A percentile compares a stretch with the other conserved stretches of the same genome.
Evolutionary conservation across 23 red algal genomes (phyloP).

Genomic region (Gracilaria gracilis): DNA sequence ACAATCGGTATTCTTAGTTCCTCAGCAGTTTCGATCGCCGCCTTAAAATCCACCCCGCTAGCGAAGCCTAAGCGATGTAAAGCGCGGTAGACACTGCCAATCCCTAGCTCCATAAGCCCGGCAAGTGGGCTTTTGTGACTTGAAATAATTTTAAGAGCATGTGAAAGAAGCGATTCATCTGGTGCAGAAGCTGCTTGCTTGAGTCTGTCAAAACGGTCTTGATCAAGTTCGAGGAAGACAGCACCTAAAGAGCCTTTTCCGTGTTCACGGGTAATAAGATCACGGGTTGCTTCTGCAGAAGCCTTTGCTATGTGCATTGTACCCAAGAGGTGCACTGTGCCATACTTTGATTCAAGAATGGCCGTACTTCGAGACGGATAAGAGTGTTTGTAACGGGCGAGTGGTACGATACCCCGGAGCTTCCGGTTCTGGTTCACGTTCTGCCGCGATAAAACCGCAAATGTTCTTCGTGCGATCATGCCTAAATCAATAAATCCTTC

Average conservation of each 20-base stretch:
- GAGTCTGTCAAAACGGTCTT: conserved; percentile 21
- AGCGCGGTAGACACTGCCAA: conserved; percentile 36
- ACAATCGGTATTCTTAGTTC: conserved; percentile 34
- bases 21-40: conserved; percentile 49
- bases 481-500: not conserved
- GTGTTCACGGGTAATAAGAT: conserved; percentile 47
- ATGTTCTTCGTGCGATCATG: not conserved
- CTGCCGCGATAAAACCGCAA: not conserved
- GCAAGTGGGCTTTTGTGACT: conserved; percentile 28
- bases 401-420: not conserved
- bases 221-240: conserved; percentile 61
- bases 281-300: conserved; percentile 34
- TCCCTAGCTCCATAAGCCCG: conserved; percentile 41
- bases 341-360: conserved; percentile 28
- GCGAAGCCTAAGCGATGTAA: conserved; percentile 61
- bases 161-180: conserved; percentile 55
- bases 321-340: conserved; percentile 47
- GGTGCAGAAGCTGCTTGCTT: not conserved
- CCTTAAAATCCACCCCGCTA: conserved; percentile 57
- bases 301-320: conserved; percentile 69
- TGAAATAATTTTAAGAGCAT: conserved; percentile 43
- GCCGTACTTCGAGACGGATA: conserved; percentile 28
- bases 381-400: not conserved
- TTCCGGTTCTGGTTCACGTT: not conserved
- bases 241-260: conserved; percentile 38